These are phyloP conservation scores for Emericellopsis terricola DNA, from an alignment of 495 filamentous ascomycete genomes.

Conservation along the genomic window DNA sequence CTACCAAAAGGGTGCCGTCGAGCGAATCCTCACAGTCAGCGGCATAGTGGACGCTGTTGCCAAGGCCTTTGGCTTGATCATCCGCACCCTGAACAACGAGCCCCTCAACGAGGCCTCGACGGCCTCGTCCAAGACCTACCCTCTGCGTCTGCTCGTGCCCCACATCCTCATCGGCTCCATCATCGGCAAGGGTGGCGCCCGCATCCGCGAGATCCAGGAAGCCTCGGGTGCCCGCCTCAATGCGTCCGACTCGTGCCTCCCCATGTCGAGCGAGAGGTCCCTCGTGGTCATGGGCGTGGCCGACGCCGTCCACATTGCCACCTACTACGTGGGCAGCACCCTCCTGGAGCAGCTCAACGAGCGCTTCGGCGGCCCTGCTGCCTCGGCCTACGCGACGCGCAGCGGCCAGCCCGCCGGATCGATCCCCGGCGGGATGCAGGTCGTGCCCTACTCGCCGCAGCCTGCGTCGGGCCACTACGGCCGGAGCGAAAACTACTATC, in stretches of 20 bases:
- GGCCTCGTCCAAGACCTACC: slow-evolving; percentile 90
- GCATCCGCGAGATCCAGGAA: slow-evolving; percentile 97
- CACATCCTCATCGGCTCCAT: slow-evolving; percentile 97
- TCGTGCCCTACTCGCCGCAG: slow-evolving; percentile 88
- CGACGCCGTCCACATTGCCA: slow-evolving; percentile 93
- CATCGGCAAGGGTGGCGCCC: slow-evolving; percentile 86
- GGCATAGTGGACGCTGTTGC: slow-evolving; percentile 89
- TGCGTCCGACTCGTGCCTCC: slow-evolving; percentile 85
- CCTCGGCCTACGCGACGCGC: slow-evolving; percentile 89
- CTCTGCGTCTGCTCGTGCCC: slow-evolving; percentile 83
- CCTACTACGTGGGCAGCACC: slow-evolving; percentile 94
- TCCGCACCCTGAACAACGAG: slow-evolving; percentile 95
- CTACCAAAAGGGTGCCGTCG: slow-evolving; percentile 88
- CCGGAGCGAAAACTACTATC: slow-evolving; percentile 70
- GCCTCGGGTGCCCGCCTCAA: slow-evolving; percentile 92
- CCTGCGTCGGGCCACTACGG: slow-evolving; percentile 82
- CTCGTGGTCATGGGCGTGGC: slow-evolving; percentile 86
- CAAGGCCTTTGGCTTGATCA: slow-evolving; percentile 96
- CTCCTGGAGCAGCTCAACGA: slow-evolving; percentile 92
- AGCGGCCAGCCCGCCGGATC: slow-evolving; percentile 84
- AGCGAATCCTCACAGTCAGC: slow-evolving; percentile 92
- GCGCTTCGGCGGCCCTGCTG: slow-evolving; percentile 85
- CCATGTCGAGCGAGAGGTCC: slow-evolving; percentile 85
- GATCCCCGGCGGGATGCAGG: slow-evolving; percentile 93
- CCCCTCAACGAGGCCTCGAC: slow-evolving; percentile 70